Evolutionary conservation across 257 asterid genomes (phyloP).

Genomic region (Fraxinus anomala): DNA sequence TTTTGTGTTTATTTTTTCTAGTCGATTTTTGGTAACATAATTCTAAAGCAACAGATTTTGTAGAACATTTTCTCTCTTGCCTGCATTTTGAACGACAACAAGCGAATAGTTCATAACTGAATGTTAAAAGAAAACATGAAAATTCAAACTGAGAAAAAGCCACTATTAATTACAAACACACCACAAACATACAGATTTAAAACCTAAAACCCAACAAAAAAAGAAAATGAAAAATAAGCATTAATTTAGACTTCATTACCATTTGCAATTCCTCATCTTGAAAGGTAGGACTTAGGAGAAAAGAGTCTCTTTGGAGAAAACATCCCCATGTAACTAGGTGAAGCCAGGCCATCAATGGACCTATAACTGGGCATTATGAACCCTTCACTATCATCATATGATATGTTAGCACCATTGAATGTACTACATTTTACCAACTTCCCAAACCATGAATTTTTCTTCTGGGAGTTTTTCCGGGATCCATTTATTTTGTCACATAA

Average conservation of each 20-base stretch:
- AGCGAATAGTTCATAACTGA: too few species aligned
- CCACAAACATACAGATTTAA: background rate
- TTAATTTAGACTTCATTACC: background rate
- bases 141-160: background rate
- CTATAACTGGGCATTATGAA: slow-evolving; percentile 21
- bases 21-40: too few species aligned
- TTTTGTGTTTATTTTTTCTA: too few species aligned
- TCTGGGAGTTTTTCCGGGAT: slow-evolving; percentile 28
- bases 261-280: slow-evolving; percentile 25
- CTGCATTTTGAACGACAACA: too few species aligned
- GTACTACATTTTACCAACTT: slow-evolving; percentile 70
- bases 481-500: slow-evolving; percentile 70
- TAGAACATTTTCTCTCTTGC: too few species aligned
- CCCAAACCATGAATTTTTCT: slow-evolving; percentile 78
- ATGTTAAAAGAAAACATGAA: too few species aligned
- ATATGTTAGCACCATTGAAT: slow-evolving; percentile 51
- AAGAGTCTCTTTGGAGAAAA: slow-evolving; percentile 43
- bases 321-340: slow-evolving; percentile 37
- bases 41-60: too few species aligned
- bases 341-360: slow-evolving; percentile 33
- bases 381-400: slow-evolving; percentile 36
- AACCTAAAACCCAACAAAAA: background rate
- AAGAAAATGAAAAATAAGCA: background rate
- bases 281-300: slow-evolving; percentile 38
- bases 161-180: background rate